Percentiles rank a stretch among this genome's conserved stretches.
Evolutionary conservation across 345 rosid species (phyloP).

Genomic region (Eucalyptus curtisii): DNA sequence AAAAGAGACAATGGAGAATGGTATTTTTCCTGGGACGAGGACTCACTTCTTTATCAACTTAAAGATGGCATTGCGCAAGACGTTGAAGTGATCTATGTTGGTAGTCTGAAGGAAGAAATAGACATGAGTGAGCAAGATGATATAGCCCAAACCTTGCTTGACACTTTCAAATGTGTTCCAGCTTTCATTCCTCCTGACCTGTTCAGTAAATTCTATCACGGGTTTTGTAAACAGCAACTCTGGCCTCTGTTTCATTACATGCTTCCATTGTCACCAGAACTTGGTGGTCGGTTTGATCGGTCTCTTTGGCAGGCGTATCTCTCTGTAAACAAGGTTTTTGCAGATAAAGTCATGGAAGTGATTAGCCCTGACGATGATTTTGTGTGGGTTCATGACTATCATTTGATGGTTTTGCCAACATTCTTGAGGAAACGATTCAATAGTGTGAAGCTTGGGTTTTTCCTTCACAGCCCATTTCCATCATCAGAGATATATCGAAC

Average conservation of each 20-base stretch:
- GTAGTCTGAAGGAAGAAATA: slow-evolving; percentile 68
- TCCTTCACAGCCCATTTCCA: slow-evolving; percentile 94
- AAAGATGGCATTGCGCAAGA: slow-evolving; percentile 92
- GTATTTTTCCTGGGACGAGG: slow-evolving; percentile 85
- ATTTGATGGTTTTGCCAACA: slow-evolving; percentile 89
- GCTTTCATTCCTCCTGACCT: slow-evolving; percentile 72
- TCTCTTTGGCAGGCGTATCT: slow-evolving; percentile 92
- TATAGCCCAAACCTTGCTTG: slow-evolving; percentile 70
- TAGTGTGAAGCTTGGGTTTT: slow-evolving; percentile 82
- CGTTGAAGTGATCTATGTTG: slow-evolving; percentile 80
- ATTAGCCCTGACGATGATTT: slow-evolving; percentile 89
- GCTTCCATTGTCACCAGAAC: slow-evolving; percentile 89
- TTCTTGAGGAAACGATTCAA: slow-evolving; percentile 85
- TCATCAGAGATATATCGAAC: slow-evolving; percentile 90
- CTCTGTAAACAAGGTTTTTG: slow-evolving; percentile 89
- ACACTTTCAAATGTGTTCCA: slow-evolving; percentile 89
- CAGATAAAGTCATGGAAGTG: slow-evolving; percentile 92
- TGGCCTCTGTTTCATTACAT: slow-evolving; percentile 98
- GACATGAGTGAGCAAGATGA: slow-evolving; percentile 63
- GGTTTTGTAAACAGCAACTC: slow-evolving; percentile 86
- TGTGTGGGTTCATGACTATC: slow-evolving; percentile 96
- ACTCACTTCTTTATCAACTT: slow-evolving; percentile 85
- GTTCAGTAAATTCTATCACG: slow-evolving; percentile 76
- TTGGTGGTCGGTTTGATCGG: slow-evolving; percentile 80
- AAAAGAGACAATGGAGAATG: slow-evolving; percentile 34